Conservation (phyloP, 2,329 filamentous ascomycete species). For the Pyrenophora graminea region DNA sequence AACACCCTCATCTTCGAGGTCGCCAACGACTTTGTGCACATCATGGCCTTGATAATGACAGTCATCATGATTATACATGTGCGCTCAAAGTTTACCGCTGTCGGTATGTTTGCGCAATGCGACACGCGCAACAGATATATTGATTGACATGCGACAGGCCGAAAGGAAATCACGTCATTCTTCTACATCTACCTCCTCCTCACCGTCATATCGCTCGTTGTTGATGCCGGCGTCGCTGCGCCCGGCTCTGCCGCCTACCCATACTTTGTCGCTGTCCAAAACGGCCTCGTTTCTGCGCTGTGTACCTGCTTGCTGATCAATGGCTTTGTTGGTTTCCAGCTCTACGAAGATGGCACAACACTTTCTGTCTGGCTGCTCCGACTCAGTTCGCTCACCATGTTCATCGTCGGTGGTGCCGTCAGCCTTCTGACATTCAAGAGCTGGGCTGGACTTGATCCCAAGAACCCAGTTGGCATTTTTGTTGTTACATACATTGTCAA, state of each 20-base stretch:
- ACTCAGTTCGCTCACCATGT: conserved; percentile 76
- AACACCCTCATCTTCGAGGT: conserved; percentile 99
- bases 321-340: conserved; percentile 96
- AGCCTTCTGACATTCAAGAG: conserved; percentile 90
- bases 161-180: conserved; percentile 79
- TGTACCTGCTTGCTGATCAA: conserved; percentile 92
- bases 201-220: conserved; percentile 82
- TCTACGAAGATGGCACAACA: conserved; percentile 95
- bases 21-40: conserved; percentile 89
- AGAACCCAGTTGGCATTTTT: conserved; percentile 86
- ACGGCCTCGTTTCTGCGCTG: conserved; percentile 80
- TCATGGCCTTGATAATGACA: conserved; percentile 86
- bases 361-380: conserved; percentile 93
- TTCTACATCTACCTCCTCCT: conserved; percentile 96
- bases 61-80: conserved; percentile 98
- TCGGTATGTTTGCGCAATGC: conserved; percentile 65
- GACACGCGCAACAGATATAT: conserved; percentile 55
- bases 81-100: conserved; percentile 95
- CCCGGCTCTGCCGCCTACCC: conserved; percentile 79
- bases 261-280: conserved; percentile 89
- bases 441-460: conserved; percentile 83
- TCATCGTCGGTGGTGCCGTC: conserved; percentile 83
- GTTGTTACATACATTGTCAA: conserved; percentile 91
- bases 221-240: conserved; percentile 91
- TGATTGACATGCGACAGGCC: conserved; percentile 52